A percentile compares a stretch with the other conserved stretches of the same genome.
Conservation (phyloP, 1,284 basidiomycete species). For the Microbotryum scabiosae region DNA sequence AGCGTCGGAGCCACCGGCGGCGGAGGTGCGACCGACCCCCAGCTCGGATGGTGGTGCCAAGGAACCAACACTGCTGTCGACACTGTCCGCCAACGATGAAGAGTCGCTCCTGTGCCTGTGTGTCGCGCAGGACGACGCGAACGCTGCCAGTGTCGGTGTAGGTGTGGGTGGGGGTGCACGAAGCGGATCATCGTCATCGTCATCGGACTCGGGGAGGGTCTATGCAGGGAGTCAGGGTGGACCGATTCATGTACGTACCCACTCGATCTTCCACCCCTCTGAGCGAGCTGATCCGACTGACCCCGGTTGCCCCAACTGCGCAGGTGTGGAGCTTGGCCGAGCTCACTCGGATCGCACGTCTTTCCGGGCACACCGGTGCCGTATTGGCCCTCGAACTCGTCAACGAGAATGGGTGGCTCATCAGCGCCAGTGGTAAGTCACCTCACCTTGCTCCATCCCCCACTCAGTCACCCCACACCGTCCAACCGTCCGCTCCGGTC, state of each 20-base stretch:
- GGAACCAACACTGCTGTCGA: no score
- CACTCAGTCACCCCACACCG: slow-evolving; percentile 33
- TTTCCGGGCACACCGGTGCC: slow-evolving; percentile 77
- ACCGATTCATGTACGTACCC: slow-evolving; percentile 57
- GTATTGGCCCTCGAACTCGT: slow-evolving; percentile 75
- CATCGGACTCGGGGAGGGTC: slow-evolving; percentile 42
- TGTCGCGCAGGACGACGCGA: no score
- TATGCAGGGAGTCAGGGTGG: slow-evolving; percentile 75
- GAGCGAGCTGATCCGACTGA: no score
- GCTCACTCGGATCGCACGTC: slow-evolving; percentile 58
- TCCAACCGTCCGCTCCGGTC: background rate
- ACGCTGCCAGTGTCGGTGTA: no score
- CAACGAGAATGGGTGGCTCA: slow-evolving; percentile 67
- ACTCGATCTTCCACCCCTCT: slow-evolving; percentile 12
- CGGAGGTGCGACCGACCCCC: no score
- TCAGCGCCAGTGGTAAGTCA: slow-evolving; percentile 64
- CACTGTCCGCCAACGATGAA: no score
- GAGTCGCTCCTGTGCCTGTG: no score
- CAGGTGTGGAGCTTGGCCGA: slow-evolving; percentile 75
- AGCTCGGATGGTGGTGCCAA: no score
- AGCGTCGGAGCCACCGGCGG: no score
- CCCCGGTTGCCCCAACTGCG: background rate
- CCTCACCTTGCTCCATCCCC: background rate
- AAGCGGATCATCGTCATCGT: no score
- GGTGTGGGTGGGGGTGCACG: no score